Conservation (phyloP, 306 rosid species). For the Benincasa hispida region DNA sequence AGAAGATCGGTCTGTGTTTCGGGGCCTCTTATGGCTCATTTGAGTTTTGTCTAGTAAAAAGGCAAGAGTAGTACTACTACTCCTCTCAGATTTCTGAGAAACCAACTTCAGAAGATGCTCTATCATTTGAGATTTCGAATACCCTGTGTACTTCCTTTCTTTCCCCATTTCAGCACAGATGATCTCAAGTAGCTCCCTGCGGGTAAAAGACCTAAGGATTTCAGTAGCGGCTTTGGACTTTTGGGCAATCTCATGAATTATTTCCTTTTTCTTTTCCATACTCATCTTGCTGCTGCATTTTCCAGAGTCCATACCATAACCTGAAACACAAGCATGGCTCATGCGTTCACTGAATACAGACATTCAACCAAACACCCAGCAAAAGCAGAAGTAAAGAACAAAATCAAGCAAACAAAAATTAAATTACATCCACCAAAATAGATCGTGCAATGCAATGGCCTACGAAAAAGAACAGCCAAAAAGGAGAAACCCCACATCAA, state of each 20-base stretch:
- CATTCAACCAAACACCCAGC: background rate
- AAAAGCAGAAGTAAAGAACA: background rate
- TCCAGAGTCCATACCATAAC: constrained; percentile 48
- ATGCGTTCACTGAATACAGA: background rate
- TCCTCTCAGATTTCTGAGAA: constrained; percentile 39
- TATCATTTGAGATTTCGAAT: constrained; percentile 65
- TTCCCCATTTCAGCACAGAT: constrained; percentile 83
- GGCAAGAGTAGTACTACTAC: background rate
- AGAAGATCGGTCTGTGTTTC: constrained; percentile 19
- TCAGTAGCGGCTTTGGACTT: constrained; percentile 54
- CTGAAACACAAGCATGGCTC: constrained; percentile 22
- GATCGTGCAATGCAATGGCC: background rate
- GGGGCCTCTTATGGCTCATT: constrained; percentile 45
- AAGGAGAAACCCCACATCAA: background rate
- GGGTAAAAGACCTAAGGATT: constrained; percentile 56
- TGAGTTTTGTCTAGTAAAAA: constrained; percentile 26
- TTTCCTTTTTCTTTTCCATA: constrained; percentile 53
- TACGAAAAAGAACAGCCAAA: constrained; percentile 5
- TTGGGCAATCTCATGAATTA: constrained; percentile 52
- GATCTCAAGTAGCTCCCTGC: constrained; percentile 71
- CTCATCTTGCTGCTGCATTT: constrained; percentile 40
- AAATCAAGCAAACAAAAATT: background rate
- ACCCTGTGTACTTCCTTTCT: constrained; percentile 85
- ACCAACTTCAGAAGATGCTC: constrained; percentile 54
- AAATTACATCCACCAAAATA: background rate